Percentiles rank a stretch among this genome's conserved stretches.
phyloP scores from a whole-genome alignment of 768 basidiomycete genomes.

The Mycena sanguinolenta region DNA sequence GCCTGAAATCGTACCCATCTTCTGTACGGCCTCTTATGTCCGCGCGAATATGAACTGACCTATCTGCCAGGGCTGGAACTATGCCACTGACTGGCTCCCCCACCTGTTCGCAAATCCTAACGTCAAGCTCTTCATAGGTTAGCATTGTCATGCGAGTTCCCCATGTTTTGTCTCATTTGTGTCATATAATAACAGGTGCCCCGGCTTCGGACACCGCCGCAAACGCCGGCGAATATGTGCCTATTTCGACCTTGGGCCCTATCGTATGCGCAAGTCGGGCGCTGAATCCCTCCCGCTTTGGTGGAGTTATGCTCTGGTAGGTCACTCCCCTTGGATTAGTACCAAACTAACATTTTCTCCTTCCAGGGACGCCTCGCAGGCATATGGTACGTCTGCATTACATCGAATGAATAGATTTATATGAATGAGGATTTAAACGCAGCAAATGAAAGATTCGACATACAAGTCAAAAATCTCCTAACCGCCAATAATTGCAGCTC shows the following conservation, averaged over 20 bases:
- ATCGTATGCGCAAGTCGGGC: slow-evolving; percentile 60
- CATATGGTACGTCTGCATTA: neutral
- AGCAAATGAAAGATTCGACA: neutral
- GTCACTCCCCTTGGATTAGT: neutral
- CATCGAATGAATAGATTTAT: neutral
- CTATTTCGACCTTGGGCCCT: slow-evolving; percentile 54
- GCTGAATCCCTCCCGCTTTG: slow-evolving; percentile 70
- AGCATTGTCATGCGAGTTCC: neutral
- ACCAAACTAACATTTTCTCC: neutral
- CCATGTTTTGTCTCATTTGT: neutral
- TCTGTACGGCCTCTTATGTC: no score
- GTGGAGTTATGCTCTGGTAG: slow-evolving; percentile 65
- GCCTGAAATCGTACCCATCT: neutral
- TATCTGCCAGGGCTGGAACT: slow-evolving; percentile 57
- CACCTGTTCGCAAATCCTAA: no score
- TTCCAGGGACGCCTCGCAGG: neutral
- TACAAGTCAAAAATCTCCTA: no score
- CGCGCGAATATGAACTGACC: no score
- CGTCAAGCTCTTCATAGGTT: slow-evolving; percentile 73
- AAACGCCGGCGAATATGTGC: slow-evolving; percentile 54
- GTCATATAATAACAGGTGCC: no score
- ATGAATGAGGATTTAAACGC: neutral
- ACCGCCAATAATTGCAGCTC: no score
- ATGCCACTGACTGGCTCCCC: slow-evolving; percentile 60
- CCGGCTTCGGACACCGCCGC: no score